Conservation (phyloP, 1,284 basidiomycete genomes). For the Ceratobasidium sp. region DNA sequence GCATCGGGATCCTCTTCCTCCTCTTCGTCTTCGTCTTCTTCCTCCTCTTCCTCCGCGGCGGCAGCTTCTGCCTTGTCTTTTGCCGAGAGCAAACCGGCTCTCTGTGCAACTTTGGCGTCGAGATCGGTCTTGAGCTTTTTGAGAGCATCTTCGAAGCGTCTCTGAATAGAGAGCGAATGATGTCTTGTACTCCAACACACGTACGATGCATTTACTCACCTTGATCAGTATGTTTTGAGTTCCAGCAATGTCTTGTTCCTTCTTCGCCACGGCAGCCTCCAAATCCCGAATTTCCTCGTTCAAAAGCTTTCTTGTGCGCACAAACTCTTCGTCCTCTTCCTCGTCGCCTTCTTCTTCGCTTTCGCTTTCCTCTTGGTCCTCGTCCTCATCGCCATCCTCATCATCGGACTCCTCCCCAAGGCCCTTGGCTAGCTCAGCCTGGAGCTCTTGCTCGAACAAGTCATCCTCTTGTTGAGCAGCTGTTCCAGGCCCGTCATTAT, state of each 20-base stretch:
- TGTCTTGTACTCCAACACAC: background rate
- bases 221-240: constrained; percentile 89
- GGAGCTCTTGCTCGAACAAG: constrained; percentile 30
- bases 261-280: constrained; percentile 86
- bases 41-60: constrained; percentile 22
- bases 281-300: constrained; percentile 90
- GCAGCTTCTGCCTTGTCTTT: constrained; percentile 34
- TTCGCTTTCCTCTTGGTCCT: constrained; percentile 66
- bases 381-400: constrained; percentile 58
- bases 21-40: constrained; percentile 30
- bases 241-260: constrained; percentile 82
- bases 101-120: constrained; percentile 82
- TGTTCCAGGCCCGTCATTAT: constrained; percentile 10
- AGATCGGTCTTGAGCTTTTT: constrained; percentile 86
- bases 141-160: constrained; percentile 92
- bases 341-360: constrained; percentile 72
- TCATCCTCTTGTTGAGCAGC: constrained; percentile 30
- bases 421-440: constrained; percentile 25
- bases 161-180: constrained; percentile 54
- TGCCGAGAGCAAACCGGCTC: constrained; percentile 49
- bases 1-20: constrained; percentile 28
- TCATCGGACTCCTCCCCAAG: constrained; percentile 40
- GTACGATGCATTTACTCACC: constrained; percentile 50
- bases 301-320: constrained; percentile 77
- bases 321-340: constrained; percentile 65